A percentile compares a stretch with the other conserved stretches of the same genome.
Evolutionary conservation across 768 basidiomycete genomes (phyloP).

Genomic region (Gloeopeniophorella convolvens): DNA sequence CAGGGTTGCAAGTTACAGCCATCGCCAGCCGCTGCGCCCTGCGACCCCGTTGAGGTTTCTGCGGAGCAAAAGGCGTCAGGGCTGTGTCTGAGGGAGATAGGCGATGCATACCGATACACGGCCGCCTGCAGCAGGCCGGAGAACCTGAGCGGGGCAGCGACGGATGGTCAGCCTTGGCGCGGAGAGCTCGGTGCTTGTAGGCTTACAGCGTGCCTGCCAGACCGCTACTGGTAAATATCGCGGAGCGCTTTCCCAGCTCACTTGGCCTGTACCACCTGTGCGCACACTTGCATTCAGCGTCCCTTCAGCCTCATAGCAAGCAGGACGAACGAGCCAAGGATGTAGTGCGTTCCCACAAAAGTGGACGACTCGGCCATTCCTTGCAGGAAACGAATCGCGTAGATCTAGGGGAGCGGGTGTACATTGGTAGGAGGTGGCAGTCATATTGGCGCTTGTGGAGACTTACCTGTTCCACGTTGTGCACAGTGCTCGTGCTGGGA

Average conservation of each 20-base stretch:
- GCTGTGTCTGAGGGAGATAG: background rate
- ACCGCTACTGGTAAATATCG: conserved; percentile 63
- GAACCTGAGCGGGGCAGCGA: too few species aligned
- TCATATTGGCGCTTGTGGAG: background rate
- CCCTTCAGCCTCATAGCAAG: background rate
- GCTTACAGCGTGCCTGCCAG: conserved; percentile 53
- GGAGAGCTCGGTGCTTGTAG: background rate
- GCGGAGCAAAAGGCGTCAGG: background rate
- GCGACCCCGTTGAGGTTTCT: conserved; percentile 47
- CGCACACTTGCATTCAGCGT: conserved; percentile 4
- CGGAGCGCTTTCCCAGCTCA: conserved; percentile 68
- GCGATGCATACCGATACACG: conserved; percentile 43
- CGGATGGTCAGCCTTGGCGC: too few species aligned
- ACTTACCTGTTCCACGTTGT: conserved; percentile 48
- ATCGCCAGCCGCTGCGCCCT: conserved; percentile 61
- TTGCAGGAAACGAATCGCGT: conserved; percentile 66
- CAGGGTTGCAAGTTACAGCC: conserved; percentile 40
- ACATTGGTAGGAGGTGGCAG: background rate
- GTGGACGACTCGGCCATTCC: conserved; percentile 70
- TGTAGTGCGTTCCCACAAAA: conserved; percentile 68
- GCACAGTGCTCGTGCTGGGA: conserved; percentile 47
- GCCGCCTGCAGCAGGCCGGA: conserved; percentile 60
- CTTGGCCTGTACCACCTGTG: conserved; percentile 60
- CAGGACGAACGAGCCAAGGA: conserved; percentile 57
- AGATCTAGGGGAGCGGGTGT: conserved; percentile 38